These are phyloP conservation scores for Sporothrix pseudoabietina DNA, from an alignment of 2,329 filamentous ascomycete genomes.

Conservation along the genomic window DNA sequence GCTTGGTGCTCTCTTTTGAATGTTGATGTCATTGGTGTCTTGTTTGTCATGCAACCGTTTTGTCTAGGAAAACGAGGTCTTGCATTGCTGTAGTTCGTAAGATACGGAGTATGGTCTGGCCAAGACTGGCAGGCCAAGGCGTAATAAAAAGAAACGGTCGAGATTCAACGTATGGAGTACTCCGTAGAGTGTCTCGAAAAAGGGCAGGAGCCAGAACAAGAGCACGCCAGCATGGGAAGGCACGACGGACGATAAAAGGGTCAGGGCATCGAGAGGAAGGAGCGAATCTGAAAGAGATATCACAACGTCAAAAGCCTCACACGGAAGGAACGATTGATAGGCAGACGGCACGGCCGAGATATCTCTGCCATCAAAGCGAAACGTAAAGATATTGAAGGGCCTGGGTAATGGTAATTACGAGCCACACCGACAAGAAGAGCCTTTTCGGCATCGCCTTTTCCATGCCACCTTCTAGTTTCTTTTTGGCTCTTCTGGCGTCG, in stretches of 20 bases:
- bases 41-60: neutral
- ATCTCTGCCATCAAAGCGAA: neutral
- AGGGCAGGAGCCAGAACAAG: neutral
- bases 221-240: neutral
- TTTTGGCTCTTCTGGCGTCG: slow-evolving; percentile 15
- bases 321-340: neutral
- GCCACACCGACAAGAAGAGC: neutral
- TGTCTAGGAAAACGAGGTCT: neutral
- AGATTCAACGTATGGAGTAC: slow-evolving; percentile 2
- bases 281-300: neutral
- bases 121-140: slow-evolving; percentile 14
- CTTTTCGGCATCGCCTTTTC: slow-evolving; percentile 24
- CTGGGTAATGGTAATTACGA: neutral
- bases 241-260: neutral
- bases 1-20: neutral
- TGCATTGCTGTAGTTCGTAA: neutral
- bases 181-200: neutral
- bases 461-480: slow-evolving; percentile 7
- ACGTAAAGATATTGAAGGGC: neutral
- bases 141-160: neutral
- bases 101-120: neutral
- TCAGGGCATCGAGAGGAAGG: neutral
- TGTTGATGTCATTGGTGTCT: neutral
- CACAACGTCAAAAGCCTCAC: neutral
- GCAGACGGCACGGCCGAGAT: neutral